A percentile compares a stretch with the other conserved stretches of the same genome.
Evolutionary conservation across 805 yeast species (phyloP).

Genomic region (Yamadazyma endophytica): DNA sequence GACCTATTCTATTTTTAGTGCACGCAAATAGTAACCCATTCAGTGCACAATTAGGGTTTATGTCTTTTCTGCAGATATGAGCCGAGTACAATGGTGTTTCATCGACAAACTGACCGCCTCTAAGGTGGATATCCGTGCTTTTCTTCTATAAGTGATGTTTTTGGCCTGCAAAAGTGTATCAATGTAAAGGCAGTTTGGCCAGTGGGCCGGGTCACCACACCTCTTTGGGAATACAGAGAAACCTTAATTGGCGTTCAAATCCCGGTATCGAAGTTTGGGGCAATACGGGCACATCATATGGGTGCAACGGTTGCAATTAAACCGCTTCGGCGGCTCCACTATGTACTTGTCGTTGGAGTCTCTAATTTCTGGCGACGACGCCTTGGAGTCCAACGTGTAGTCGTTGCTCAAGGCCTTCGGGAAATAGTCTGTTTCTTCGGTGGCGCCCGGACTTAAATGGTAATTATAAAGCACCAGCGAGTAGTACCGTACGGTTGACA

Average conservation of each 20-base stretch:
- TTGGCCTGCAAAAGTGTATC: too few species aligned
- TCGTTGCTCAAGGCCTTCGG: neutral
- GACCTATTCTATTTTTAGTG: too few species aligned
- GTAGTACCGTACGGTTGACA: constrained; percentile 21
- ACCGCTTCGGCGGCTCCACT: constrained; percentile 28
- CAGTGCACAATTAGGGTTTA: too few species aligned
- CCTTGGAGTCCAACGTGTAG: constrained; percentile 1
- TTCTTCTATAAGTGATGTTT: too few species aligned
- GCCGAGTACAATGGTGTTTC: too few species aligned
- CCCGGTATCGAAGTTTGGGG: constrained; percentile 29
- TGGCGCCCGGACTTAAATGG: constrained; percentile 4
- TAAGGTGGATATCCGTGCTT: too few species aligned
- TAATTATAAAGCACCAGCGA: constrained; percentile 17
- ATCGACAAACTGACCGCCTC: too few species aligned
- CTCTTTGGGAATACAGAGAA: too few species aligned
- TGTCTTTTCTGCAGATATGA: too few species aligned
- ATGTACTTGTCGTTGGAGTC: constrained; percentile 13
- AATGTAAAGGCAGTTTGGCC: too few species aligned
- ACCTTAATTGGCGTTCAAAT: constrained; percentile 12
- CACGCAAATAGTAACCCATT: too few species aligned
- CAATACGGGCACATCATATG: constrained; percentile 45
- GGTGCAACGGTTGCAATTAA: constrained; percentile 32
- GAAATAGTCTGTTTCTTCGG: constrained; percentile 3
- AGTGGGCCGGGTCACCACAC: too few species aligned
- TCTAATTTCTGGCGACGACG: neutral